Base-by-base conservation (phyloP, 2,329 filamentous ascomycete species). In the Penicillium rolfsii region DNA sequence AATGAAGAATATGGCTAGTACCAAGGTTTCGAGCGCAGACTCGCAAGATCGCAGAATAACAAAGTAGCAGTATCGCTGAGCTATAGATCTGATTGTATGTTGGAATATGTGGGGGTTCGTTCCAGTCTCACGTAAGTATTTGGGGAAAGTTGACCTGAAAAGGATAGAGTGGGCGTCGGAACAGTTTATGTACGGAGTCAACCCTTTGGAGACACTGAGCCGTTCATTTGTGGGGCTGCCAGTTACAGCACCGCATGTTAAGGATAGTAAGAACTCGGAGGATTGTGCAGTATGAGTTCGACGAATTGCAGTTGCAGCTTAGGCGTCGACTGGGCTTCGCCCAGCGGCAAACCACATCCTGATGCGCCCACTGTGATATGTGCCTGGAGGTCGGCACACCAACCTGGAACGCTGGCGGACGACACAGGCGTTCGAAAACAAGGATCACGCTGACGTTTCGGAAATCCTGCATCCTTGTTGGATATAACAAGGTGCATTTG, bases 161-260 rank as follows among this genome's bases (percentile, higher is more conserved):
- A 5, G 24, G 41, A 45, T 22, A 45, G 41, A 45, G 6, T 19
- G 45, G 45, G 45, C 19, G 22, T 30, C 12, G 7, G 28, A 48
- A 48, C 24, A 48, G 45, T 63, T 63, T 63, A 63, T 63, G 61
- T 63, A 63, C 57, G 41, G 36, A 52, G 36, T 57, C 52, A 40
- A 49, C 52, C 26, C 35, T 36, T 52, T 48, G 14, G 53, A 49
- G 22, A 38, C 41, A 36, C 14, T 40, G 38, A 52, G 40, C 28
- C 14, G 38, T 58, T 55, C 58, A 8, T 58, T 45, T 52, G 61
- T 56, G 58, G 58, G 49, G 54, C 61, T 33, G 43, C 46, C 54
- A 63, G 50, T 59, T 30, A 52, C 9, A 55, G 28, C 14, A 33
- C 45, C 19, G 19, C 19, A 19, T 19, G 19, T 19, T 19, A 19